These are phyloP conservation scores for Mucor racemosus DNA, from an alignment of 371 early-diverging fungal genomes.

Conservation along the genomic window DNA sequence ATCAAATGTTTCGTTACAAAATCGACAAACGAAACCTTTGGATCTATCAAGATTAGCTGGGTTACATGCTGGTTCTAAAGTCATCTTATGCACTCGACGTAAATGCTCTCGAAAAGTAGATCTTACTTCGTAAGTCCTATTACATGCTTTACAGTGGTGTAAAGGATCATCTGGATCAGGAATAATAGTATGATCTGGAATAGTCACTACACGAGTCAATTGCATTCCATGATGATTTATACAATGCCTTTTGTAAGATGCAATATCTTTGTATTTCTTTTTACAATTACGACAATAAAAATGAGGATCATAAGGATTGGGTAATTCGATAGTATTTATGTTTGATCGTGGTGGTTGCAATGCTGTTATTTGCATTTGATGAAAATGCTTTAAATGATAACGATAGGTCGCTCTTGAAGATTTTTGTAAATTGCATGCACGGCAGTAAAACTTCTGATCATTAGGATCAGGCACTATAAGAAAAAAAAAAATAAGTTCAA, in stretches of 20 bases:
- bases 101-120: neutral
- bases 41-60: constrained; percentile 5
- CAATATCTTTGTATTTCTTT: neutral
- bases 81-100: neutral
- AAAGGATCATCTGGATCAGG: constrained; percentile 6
- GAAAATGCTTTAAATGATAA: neutral
- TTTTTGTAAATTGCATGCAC: neutral
- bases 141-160: neutral
- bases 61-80: neutral
- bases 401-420: neutral
- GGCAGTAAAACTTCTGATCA: constrained; percentile 4
- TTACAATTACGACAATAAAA: constrained; percentile 3
- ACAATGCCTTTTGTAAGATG: neutral
- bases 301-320: neutral
- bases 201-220: neutral
- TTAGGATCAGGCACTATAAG: neutral
- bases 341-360: neutral
- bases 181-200: neutral
- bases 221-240: neutral
- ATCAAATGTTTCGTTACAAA: neutral
- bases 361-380: constrained; percentile 4
- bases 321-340: neutral
- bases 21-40: neutral
- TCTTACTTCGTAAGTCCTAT: neutral
- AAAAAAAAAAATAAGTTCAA: neutral